phyloP scores from a whole-genome alignment of 805 yeast genomes.

The Candida takata region DNA sequence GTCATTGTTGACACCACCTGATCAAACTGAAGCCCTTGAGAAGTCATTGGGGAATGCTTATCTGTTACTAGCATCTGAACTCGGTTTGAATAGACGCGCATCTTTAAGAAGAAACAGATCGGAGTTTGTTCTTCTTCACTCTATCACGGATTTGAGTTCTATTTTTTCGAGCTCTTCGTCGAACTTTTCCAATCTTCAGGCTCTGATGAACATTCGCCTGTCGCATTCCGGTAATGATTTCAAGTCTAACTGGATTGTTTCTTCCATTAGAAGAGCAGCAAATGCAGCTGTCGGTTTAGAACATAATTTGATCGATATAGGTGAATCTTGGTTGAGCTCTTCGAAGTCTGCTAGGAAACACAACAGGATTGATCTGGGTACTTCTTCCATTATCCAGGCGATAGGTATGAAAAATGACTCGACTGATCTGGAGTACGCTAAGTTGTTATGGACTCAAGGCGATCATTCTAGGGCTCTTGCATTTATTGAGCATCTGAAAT shows the following conservation, averaged over 20 bases:
- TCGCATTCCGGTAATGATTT: constrained; percentile 43
- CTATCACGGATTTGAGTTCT: constrained; percentile 47
- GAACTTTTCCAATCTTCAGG: constrained; percentile 4
- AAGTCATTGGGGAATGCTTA: constrained; percentile 45
- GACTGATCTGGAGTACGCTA: constrained; percentile 71
- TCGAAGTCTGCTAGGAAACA: constrained; percentile 63
- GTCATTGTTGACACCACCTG: constrained; percentile 38
- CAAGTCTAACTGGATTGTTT: constrained; percentile 50
- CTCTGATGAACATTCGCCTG: constrained; percentile 19
- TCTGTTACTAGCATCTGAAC: constrained; percentile 49
- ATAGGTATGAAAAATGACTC: constrained; percentile 26
- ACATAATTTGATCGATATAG: constrained; percentile 27
- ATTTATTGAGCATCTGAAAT: constrained; percentile 38
- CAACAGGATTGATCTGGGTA: constrained; percentile 65
- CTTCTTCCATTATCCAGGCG: constrained; percentile 59
- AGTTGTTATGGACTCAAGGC: constrained; percentile 83
- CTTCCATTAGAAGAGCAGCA: constrained; percentile 53
- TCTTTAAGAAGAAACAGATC: constrained; percentile 45
- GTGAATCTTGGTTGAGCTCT: constrained; percentile 49
- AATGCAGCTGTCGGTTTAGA: constrained; percentile 23
- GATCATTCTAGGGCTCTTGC: constrained; percentile 81
- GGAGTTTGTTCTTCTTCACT: constrained; percentile 48
- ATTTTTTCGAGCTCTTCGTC: constrained; percentile 4
- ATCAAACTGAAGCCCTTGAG: constrained; percentile 29
- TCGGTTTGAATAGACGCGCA: constrained; percentile 41